phyloP scores from a whole-genome alignment of 768 basidiomycete species.

The Sporobolomyces phaffii region DNA sequence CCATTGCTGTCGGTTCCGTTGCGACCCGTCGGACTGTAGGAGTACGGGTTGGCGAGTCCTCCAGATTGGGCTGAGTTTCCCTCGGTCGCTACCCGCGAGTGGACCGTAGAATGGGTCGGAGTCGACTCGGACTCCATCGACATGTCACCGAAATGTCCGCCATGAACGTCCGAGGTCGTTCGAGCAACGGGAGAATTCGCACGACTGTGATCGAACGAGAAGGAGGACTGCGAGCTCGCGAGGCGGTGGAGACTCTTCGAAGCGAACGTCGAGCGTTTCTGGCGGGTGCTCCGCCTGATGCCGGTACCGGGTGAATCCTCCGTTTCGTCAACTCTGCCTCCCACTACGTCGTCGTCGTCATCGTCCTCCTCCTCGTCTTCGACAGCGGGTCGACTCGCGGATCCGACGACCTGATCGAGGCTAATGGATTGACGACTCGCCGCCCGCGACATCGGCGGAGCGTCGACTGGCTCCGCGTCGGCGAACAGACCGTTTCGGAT shows the following conservation, averaged over 20 bases:
- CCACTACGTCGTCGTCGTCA: background rate
- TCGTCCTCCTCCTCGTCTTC: background rate
- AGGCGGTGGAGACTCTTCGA: slow-evolving; percentile 30
- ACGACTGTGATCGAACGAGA: slow-evolving; percentile 17
- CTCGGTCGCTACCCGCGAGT: slow-evolving; percentile 13
- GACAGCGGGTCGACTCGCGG: background rate
- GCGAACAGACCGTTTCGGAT: slow-evolving; percentile 47
- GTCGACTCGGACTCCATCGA: slow-evolving; percentile 34
- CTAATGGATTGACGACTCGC: slow-evolving; percentile 1
- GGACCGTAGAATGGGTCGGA: slow-evolving; percentile 26
- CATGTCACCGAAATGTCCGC: slow-evolving; percentile 9
- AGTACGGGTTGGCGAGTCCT: slow-evolving; percentile 19
- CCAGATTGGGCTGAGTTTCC: background rate
- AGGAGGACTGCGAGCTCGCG: slow-evolving; percentile 17
- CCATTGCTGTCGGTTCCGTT: background rate
- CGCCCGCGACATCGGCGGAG: background rate
- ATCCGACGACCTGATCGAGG: slow-evolving; percentile 24
- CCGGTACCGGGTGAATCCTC: too few species aligned
- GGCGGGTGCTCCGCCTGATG: slow-evolving; percentile 7
- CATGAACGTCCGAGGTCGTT: background rate
- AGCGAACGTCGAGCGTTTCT: background rate
- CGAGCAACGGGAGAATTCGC: background rate
- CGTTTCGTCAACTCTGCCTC: too few species aligned
- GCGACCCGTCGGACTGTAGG: slow-evolving; percentile 11
- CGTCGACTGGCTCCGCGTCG: background rate